Percentiles rank a stretch among this genome's conserved stretches.
These are phyloP conservation scores for Barbatosphaeria neglecta DNA, from an alignment of 495 filamentous ascomycete species.

Conservation along the genomic window DNA sequence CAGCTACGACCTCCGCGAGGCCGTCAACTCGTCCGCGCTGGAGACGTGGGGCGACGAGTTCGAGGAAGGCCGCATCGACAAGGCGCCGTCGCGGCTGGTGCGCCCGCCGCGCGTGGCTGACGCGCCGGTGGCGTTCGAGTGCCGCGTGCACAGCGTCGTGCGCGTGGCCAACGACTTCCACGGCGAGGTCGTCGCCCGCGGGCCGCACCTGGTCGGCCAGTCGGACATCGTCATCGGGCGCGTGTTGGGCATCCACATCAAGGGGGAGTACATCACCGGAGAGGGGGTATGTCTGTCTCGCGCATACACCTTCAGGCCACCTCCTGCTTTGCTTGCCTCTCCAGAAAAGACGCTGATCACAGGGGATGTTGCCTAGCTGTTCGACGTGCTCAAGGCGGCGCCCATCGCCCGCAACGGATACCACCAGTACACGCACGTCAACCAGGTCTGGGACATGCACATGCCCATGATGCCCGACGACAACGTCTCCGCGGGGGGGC, in stretches of 20 bases:
- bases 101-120: background rate
- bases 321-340: background rate
- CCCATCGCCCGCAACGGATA: background rate
- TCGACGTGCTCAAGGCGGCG: background rate
- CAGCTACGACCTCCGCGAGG: background rate
- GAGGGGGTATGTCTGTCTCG: background rate
- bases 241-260: background rate
- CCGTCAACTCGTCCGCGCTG: background rate
- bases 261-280: background rate
- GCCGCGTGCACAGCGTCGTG: background rate
- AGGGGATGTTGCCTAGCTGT: background rate
- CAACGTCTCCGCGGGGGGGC: background rate
- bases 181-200: background rate
- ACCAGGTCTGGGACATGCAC: background rate
- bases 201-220: background rate
- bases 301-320: too few relatives aligned
- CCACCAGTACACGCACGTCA: background rate
- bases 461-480: background rate
- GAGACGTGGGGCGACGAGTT: background rate
- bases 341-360: too few relatives aligned
- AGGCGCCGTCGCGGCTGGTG: background rate
- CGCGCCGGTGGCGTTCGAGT: background rate
- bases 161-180: background rate
- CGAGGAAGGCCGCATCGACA: background rate
- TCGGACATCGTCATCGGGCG: background rate